Evolutionary conservation across 352 stramenopile species (phyloP).

Genomic region (Globisporangium radiosum): DNA sequence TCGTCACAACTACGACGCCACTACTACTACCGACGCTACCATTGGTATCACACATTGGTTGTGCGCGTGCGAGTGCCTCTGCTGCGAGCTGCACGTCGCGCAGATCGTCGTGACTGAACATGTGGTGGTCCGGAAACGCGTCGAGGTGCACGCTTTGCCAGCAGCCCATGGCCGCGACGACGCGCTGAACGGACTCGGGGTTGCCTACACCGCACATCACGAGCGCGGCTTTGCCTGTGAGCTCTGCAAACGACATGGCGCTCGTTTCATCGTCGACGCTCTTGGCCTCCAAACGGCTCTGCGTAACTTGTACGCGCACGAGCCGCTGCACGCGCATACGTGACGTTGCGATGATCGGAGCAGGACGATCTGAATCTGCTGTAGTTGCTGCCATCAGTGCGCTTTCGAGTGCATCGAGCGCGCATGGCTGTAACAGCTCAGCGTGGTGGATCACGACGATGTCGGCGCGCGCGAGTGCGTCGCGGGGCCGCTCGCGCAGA

Average conservation of each 20-base stretch:
- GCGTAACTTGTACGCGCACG: not conserved
- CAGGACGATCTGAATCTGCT: not conserved
- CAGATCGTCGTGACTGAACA: conserved; percentile 33
- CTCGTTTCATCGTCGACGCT: not conserved
- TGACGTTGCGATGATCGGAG: conserved; percentile 38
- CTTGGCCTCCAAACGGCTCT: not conserved
- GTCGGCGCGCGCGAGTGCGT: conserved; percentile 40
- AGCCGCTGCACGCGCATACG: conserved; percentile 37
- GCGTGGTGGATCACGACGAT: conserved; percentile 59
- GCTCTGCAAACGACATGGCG: not conserved
- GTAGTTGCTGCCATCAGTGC: conserved; percentile 7
- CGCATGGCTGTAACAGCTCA: conserved; percentile 19
- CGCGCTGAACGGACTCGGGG: conserved; percentile 40
- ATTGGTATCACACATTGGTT: not conserved
- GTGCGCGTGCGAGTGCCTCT: not conserved
- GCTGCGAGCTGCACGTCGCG: conserved; percentile 17
- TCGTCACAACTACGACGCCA: conserved; percentile 44
- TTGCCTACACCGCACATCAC: conserved; percentile 66
- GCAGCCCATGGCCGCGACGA: conserved; percentile 26
- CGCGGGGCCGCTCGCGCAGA: conserved; percentile 36
- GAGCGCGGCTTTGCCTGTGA: conserved; percentile 21
- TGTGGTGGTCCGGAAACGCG: conserved; percentile 59
- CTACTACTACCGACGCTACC: not conserved
- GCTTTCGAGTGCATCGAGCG: conserved; percentile 13
- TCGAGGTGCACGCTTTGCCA: conserved; percentile 30